Base-by-base conservation (phyloP, 148 eudicot genomes). In the Vaccinium corymbosum region DNA sequence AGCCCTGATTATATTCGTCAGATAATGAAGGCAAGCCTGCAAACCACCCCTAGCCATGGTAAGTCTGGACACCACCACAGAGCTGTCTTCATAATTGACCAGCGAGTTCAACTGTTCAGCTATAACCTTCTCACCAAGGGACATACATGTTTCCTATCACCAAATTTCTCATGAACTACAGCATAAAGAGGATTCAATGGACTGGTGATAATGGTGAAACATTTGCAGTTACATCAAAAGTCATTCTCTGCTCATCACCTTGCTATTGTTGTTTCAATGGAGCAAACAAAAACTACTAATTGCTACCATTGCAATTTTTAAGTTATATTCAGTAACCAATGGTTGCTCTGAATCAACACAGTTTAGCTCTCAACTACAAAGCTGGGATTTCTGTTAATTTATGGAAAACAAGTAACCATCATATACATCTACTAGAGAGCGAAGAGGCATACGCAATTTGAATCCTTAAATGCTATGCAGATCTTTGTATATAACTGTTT, bases 61-160 rank as follows among this genome's bases (percentile, higher is more conserved):
- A 80, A 59, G 27, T 32, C n/a, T 35, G 32, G 22, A 80, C 32
- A 32, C 73, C 73, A 68, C 16, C 73, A 68, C 16, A 68, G 17
- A 6, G 71, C 52, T 80, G 70, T 80, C 49, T 35, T 38, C 68
- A 1, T 57, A 80, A 19, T 57, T 32, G 22, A 55, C 70, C 82
- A 79, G 9, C 38, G 52, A 35, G 57, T 56, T 79, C 70, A 35
- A 11, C 82, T 56, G 56, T 79, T 79, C 22, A 19, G 16, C 11
- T 1, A 79, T 35, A 56, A 56, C 20, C 16, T 79, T 79, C 66
- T 15, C 49, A 51, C 77, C 78, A 38, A 59, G 3, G 32, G 52
- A 59, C 10, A 81, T 49, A n/a, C 35, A 81, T 49, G 83, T 66
- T 48, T 81, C 76, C n/a, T 16, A 66, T 64, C 56, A 48, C 14